Conservation (phyloP, 768 basidiomycete species). For the Hericium alpestre region DNA sequence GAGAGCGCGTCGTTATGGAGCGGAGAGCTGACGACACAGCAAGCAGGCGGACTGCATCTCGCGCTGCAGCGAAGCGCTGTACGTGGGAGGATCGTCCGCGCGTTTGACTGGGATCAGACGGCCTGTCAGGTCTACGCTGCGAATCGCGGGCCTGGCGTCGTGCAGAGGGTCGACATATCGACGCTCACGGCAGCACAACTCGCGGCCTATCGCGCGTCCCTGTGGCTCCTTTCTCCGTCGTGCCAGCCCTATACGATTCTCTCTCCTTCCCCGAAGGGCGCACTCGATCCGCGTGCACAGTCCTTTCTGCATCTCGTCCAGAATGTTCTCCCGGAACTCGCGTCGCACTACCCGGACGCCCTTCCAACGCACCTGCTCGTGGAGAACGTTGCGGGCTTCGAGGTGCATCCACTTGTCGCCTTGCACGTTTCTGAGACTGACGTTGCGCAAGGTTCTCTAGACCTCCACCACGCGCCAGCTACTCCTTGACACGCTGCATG, state of each 20-base stretch:
- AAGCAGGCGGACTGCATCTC: slow-evolving; percentile 58
- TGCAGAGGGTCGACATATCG: slow-evolving; percentile 51
- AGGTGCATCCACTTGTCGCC: slow-evolving; percentile 32
- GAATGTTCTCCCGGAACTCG: slow-evolving; percentile 50
- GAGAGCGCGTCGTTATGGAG: too few species aligned
- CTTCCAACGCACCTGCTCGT: slow-evolving; percentile 50
- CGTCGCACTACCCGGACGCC: slow-evolving; percentile 24
- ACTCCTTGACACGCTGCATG: slow-evolving; percentile 40
- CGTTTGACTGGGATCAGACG: slow-evolving; percentile 78
- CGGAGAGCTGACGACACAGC: not conserved
- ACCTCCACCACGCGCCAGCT: slow-evolving; percentile 50
- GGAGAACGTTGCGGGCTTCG: slow-evolving; percentile 79
- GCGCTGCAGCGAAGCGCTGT: slow-evolving; percentile 47
- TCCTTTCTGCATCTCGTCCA: slow-evolving; percentile 68
- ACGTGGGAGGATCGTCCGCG: slow-evolving; percentile 40
- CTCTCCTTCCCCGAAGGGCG: slow-evolving; percentile 62
- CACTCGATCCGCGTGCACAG: slow-evolving; percentile 59
- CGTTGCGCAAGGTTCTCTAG: slow-evolving; percentile 24
- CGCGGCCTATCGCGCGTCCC: slow-evolving; percentile 35
- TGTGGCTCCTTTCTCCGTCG: slow-evolving; percentile 75
- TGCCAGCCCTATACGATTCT: slow-evolving; percentile 81
- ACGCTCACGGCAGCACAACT: slow-evolving; percentile 40
- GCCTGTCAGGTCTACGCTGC: slow-evolving; percentile 60
- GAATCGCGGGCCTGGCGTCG: slow-evolving; percentile 41
- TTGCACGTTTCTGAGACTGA: slow-evolving; percentile 4